Percentiles rank a stretch among this genome's conserved stretches.
Evolutionary conservation across 2,329 filamentous ascomycete species (phyloP).

Genomic region (Parasarocladium wereldwijsianum): DNA sequence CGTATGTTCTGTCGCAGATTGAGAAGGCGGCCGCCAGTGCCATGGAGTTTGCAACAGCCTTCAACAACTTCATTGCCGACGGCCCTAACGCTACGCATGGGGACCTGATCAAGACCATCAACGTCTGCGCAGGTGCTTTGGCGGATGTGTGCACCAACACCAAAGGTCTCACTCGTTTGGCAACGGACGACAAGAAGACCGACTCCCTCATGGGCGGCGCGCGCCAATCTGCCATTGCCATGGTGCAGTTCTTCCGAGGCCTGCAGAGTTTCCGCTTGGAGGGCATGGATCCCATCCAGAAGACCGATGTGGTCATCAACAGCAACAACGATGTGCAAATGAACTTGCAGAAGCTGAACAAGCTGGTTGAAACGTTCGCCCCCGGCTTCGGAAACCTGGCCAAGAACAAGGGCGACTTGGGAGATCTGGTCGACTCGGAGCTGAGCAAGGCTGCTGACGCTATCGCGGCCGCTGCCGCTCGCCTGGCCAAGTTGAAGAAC

Average conservation of each 20-base stretch:
- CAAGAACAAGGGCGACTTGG: slow-evolving; percentile 69
- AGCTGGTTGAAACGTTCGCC: slow-evolving; percentile 81
- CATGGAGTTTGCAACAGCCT: slow-evolving; percentile 93
- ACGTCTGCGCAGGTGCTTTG: slow-evolving; percentile 76
- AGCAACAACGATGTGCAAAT: slow-evolving; percentile 94
- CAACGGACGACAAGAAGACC: slow-evolving; percentile 87
- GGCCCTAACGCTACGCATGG: slow-evolving; percentile 80
- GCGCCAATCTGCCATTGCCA: slow-evolving; percentile 69
- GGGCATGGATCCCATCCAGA: slow-evolving; percentile 77
- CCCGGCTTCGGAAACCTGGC: slow-evolving; percentile 74
- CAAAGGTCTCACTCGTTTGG: slow-evolving; percentile 84
- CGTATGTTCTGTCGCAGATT: slow-evolving; percentile 90
- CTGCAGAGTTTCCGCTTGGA: slow-evolving; percentile 90
- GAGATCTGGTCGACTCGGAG: slow-evolving; percentile 84
- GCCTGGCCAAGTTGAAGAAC: slow-evolving; percentile 82
- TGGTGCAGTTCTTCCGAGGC: slow-evolving; percentile 87
- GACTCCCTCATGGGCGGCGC: slow-evolving; percentile 74
- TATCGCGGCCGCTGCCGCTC: slow-evolving; percentile 80
- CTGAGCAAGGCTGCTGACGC: slow-evolving; percentile 88
- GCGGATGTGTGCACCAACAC: slow-evolving; percentile 93
- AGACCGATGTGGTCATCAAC: slow-evolving; percentile 94
- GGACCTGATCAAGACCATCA: slow-evolving; percentile 86
- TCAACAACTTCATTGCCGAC: slow-evolving; percentile 97
- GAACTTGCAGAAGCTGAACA: slow-evolving; percentile 84
- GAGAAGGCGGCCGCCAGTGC: slow-evolving; percentile 91